Evolutionary conservation across 257 asterid genomes (phyloP).

Genomic region (Petunia secreta): DNA sequence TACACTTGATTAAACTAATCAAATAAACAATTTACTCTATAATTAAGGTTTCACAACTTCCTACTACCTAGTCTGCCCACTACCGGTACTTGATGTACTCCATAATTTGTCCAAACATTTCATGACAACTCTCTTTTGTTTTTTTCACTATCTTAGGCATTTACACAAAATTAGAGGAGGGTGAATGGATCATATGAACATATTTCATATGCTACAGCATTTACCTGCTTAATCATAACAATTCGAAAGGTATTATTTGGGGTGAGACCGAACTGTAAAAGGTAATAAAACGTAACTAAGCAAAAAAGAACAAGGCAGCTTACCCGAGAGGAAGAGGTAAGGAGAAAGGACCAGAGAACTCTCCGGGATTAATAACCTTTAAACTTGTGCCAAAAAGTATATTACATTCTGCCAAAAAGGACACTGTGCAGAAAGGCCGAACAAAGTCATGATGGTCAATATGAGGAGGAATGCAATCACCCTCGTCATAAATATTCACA

Average conservation of each 20-base stretch:
- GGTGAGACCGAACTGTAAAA: background rate
- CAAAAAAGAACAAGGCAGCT: constrained; percentile 18
- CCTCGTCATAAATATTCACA: constrained; percentile 84
- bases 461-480: constrained; percentile 95
- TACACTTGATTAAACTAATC: too few relatives aligned
- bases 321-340: constrained; percentile 84
- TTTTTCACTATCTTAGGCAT: background rate
- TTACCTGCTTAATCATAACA: background rate
- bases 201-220: background rate
- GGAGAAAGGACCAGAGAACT: constrained; percentile 64
- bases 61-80: background rate
- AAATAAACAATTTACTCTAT: too few relatives aligned
- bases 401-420: constrained; percentile 76
- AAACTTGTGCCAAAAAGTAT: constrained; percentile 72
- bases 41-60: background rate
- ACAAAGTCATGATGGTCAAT: constrained; percentile 86
- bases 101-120: background rate
- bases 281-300: background rate
- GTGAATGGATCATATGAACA: background rate
- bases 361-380: constrained; percentile 70
- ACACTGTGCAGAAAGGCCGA: constrained; percentile 85
- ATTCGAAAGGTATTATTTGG: background rate
- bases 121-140: background rate
- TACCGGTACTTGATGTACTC: background rate
- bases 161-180: background rate